Conservation (phyloP, 305 asterid genomes). For the Plantago lanceolata region DNA sequence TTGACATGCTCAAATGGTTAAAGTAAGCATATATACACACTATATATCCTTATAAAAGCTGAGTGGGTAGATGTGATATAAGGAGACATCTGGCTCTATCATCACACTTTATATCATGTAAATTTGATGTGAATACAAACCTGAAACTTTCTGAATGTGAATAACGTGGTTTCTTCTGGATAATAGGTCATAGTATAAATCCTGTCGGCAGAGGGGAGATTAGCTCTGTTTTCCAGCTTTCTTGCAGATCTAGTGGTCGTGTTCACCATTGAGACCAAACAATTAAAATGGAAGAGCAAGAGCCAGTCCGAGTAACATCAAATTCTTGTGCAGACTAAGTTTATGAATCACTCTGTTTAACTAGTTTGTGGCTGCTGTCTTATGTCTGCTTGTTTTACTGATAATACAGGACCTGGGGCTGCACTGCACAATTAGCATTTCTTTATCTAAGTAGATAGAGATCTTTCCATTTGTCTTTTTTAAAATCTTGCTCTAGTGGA, state of each 20-base stretch:
- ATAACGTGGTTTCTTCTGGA: neutral
- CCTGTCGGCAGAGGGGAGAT: neutral
- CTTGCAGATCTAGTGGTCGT: neutral
- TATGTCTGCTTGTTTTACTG: neutral
- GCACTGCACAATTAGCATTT: neutral
- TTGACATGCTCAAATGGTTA: neutral
- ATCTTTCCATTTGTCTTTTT: neutral
- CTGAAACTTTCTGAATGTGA: neutral
- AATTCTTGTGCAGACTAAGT: neutral
- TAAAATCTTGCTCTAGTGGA: slow-evolving; percentile 3
- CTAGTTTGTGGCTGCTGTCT: neutral
- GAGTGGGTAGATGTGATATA: slow-evolving; percentile 5
- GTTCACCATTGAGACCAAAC: neutral
- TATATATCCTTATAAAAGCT: neutral
- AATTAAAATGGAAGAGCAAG: neutral
- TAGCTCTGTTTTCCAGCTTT: neutral
- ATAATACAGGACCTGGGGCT: neutral
- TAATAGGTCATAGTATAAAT: too few species aligned
- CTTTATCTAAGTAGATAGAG: neutral
- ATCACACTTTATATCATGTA: slow-evolving; percentile 7
- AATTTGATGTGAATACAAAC: neutral
- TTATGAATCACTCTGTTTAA: neutral
- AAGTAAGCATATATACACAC: neutral
- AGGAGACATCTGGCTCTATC: neutral
- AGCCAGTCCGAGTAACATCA: neutral